These are phyloP conservation scores for Phellopilus nigrolimitatus DNA, from an alignment of 1,284 basidiomycete genomes.

Conservation along the genomic window DNA sequence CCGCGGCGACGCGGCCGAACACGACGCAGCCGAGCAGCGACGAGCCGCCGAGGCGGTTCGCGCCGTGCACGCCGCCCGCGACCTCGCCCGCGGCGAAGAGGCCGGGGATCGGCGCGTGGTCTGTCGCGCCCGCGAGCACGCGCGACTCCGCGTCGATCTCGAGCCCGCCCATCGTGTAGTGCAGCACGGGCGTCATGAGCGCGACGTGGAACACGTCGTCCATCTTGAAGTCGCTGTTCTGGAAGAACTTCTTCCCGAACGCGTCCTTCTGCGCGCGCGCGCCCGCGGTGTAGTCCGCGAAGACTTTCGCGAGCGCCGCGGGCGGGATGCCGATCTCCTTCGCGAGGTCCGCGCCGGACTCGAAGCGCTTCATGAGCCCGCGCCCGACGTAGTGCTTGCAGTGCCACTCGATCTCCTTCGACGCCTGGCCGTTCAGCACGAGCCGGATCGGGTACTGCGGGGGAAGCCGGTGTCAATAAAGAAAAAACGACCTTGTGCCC, in stretches of 20 bases:
- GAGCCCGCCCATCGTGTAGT: conserved; percentile 98
- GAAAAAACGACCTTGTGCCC: no score
- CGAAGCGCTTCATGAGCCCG: conserved; percentile 94
- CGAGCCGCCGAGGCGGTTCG: conserved; percentile 90
- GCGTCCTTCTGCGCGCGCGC: conserved; percentile 87
- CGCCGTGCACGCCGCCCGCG: conserved; percentile 97
- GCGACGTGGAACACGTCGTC: conserved; percentile 92
- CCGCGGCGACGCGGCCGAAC: conserved; percentile 93
- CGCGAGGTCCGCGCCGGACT: conserved; percentile 82
- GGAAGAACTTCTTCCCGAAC: conserved; percentile 98
- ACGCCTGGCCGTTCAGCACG: conserved; percentile 86
- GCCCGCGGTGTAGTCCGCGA: conserved; percentile 84
- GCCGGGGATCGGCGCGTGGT: conserved; percentile 73
- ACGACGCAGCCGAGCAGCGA: conserved; percentile 92
- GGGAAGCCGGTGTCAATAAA: no score
- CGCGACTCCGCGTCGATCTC: conserved; percentile 88
- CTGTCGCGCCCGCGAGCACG: conserved; percentile 59
- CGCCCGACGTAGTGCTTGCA: conserved; percentile 97
- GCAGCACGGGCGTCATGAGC: conserved; percentile 90
- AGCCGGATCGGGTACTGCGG: conserved; percentile 93
- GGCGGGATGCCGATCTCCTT: conserved; percentile 89
- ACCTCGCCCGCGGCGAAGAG: conserved; percentile 95
- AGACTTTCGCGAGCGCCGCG: conserved; percentile 83
- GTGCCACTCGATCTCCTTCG: conserved; percentile 96
- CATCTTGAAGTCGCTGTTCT: conserved; percentile 76